These are phyloP conservation scores for Monascus purpureus DNA, from an alignment of 495 filamentous ascomycete genomes.

Conservation along the genomic window DNA sequence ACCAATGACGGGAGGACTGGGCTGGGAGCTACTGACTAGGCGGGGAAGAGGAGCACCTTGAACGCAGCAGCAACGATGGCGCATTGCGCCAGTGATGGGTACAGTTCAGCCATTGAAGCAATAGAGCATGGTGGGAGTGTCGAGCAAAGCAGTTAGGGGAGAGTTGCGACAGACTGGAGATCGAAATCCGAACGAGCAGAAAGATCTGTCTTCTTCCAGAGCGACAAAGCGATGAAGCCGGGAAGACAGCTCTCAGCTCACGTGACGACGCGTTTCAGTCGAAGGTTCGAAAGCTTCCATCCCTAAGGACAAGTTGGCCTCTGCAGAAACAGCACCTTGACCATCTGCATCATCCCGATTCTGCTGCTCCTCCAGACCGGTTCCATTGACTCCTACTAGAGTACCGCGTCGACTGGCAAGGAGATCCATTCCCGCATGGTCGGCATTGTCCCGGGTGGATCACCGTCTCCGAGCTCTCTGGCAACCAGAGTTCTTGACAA, in stretches of 20 bases:
- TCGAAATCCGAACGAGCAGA: too few relatives aligned
- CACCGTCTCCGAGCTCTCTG: slow-evolving; percentile 26
- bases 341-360: too few relatives aligned
- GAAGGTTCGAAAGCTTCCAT: too few relatives aligned
- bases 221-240: too few relatives aligned
- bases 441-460: slow-evolving; percentile 37
- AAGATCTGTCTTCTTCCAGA: too few relatives aligned
- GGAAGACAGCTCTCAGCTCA: too few relatives aligned
- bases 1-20: too few relatives aligned
- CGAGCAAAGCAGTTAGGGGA: slow-evolving; percentile 2
- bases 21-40: slow-evolving; percentile 96
- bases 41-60: slow-evolving; percentile 87
- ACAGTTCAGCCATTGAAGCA: slow-evolving; percentile 59
- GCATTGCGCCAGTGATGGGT: slow-evolving; percentile 76
- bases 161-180: slow-evolving; percentile 1
- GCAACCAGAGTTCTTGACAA: too few relatives aligned
- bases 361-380: too few relatives aligned
- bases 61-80: slow-evolving; percentile 77
- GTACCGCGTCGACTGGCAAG: slow-evolving; percentile 26
- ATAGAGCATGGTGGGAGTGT: slow-evolving; percentile 11
- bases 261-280: too few relatives aligned
- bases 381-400: slow-evolving; percentile 33
- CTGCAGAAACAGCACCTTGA: too few relatives aligned
- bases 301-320: too few relatives aligned
- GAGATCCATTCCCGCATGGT: slow-evolving; percentile 34